Conservation (phyloP, 768 basidiomycete genomes). For the Trametes meyenii region DNA sequence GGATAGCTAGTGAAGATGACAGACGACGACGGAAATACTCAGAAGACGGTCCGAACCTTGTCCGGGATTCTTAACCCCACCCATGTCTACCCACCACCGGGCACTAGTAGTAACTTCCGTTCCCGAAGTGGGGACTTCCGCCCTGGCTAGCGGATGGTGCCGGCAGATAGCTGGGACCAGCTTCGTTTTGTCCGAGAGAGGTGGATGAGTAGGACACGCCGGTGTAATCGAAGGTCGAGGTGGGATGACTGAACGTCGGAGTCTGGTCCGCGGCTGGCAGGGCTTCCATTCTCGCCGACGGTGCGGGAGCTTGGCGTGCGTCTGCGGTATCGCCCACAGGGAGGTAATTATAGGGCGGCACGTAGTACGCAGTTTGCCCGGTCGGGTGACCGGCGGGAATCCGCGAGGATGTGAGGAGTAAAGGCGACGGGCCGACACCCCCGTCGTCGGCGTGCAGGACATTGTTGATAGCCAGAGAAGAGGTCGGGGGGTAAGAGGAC, state of each 20-base stretch:
- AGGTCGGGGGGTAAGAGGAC: conserved; percentile 15
- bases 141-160: conserved; percentile 16
- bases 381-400: conserved; percentile 16
- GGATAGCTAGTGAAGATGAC: conserved; percentile 16
- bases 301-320: conserved; percentile 20
- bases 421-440: conserved; percentile 14
- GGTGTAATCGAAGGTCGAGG: conserved; percentile 22
- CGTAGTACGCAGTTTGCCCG: conserved; percentile 22
- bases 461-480: conserved; percentile 17
- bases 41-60: conserved; percentile 20
- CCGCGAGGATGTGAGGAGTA: conserved; percentile 19
- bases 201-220: conserved; percentile 23
- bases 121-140: conserved; percentile 22
- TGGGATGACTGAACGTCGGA: conserved; percentile 24
- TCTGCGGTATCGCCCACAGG: conserved; percentile 19
- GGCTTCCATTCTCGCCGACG: conserved; percentile 19
- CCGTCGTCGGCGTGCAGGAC: conserved; percentile 19
- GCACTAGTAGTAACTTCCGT: conserved; percentile 18
- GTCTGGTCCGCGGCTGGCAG: conserved; percentile 19
- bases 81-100: conserved; percentile 5
- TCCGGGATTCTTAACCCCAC: conserved; percentile 12
- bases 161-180: conserved; percentile 19
- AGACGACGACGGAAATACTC: conserved; percentile 20
- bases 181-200: conserved; percentile 18
- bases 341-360: conserved; percentile 25